Base-by-base conservation (phyloP, 495 filamentous ascomycete species). In the Aspergillus heteromorphus region DNA sequence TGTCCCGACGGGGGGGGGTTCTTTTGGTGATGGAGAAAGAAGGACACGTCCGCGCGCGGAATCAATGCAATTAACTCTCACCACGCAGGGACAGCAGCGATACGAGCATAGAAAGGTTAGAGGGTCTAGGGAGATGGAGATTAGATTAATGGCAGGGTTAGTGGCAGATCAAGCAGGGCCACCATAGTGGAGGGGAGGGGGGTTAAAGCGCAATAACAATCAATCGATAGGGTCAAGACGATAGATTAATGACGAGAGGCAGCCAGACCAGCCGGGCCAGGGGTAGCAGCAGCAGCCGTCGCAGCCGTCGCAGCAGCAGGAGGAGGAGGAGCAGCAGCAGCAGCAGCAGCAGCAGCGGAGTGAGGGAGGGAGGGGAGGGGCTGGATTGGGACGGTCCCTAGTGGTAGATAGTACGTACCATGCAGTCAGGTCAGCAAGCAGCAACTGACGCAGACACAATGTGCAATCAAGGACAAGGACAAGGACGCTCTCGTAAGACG, bases 1-100 rank as follows among this genome's bases (percentile, higher is more conserved):
- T n/a, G 34, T 38, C 11, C 13, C 13, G 34, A 38, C 34, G 34
- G 34, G 34, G 34, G 34, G 13, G 34, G 34, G 34, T 9, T 13
- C 1, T 13, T 34, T 9, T 38, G 34, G 34, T 38, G 34, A 9
- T n/a, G 34, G 34, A 36, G 48, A 53, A 57, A 36, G 48, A 53
- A 57, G 55, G 55, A 57, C 49, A 57, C 49, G 57, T 23, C 48
- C 41, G 57, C 51, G 57, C 48, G 25, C 50, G 48, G 41, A 52
- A 51, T 51, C 40, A 21, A 47, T 20, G 51, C 40, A 51, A 55
- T 48, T 51, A 27, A 29, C n/a, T 47, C 43, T 27, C 41, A 42
- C 42, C 45, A 34, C 42, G 34, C 40, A 54, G 48, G 21, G 48
- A 45, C 29, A 49, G 6, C 23, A n/a, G 6, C 23, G 10, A 49